Evolutionary conservation across 2,329 filamentous ascomycete genomes (phyloP).

Genomic region (Sphaerulina populicola): DNA sequence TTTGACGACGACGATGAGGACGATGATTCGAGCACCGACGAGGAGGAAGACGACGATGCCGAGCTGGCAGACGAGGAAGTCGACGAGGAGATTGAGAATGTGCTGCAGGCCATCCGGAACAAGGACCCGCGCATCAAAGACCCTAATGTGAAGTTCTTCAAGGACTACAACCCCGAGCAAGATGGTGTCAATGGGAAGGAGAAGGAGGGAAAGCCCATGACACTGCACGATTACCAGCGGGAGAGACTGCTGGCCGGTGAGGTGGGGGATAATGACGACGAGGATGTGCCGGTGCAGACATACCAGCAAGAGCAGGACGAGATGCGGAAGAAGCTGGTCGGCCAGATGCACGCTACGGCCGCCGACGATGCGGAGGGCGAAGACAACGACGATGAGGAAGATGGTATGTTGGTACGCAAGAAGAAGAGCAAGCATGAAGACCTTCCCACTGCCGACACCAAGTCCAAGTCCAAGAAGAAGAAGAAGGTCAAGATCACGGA

Average conservation of each 20-base stretch:
- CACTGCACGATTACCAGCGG: conserved; percentile 81
- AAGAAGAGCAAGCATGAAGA: conserved; percentile 36
- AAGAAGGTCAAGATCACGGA: conserved; percentile 41
- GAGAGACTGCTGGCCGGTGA: conserved; percentile 74
- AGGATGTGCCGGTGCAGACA: conserved; percentile 52
- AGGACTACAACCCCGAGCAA: conserved; percentile 50
- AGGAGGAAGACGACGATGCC: conserved; percentile 83
- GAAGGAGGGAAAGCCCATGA: conserved; percentile 71
- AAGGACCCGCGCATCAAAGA: conserved; percentile 93
- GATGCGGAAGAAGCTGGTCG: conserved; percentile 67
- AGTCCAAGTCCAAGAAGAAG: conserved; percentile 25
- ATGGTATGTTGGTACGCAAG: conserved; percentile 69
- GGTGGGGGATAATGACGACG: conserved; percentile 52
- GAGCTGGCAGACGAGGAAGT: conserved; percentile 77
- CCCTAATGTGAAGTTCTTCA: conserved; percentile 68
- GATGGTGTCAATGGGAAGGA: conserved; percentile 25
- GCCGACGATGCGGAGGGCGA: conserved; percentile 41
- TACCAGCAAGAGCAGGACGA: conserved; percentile 84
- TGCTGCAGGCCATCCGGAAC: conserved; percentile 73
- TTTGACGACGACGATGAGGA: conserved; percentile 44
- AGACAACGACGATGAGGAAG: conserved; percentile 51
- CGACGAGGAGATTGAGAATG: conserved; percentile 79
- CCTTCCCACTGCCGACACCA: conserved; percentile 20
- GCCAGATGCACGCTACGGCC: conserved; percentile 64
- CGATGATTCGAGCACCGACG: conserved; percentile 59